A percentile compares a stretch with the other conserved stretches of the same genome.
Conservation (phyloP, 345 rosid genomes). For the Trapa bicornis region DNA sequence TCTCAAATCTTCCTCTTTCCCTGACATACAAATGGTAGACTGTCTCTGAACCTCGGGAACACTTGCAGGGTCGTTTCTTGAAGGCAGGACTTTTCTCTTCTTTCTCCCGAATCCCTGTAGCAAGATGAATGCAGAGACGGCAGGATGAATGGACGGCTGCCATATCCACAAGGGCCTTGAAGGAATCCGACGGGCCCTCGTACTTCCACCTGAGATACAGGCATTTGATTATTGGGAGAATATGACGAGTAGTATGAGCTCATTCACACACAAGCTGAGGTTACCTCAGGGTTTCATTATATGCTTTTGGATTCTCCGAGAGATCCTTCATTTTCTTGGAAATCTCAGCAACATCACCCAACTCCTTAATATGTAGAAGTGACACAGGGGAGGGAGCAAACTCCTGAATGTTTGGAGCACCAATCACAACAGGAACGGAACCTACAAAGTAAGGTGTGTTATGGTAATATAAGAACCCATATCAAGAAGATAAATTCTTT, state of each 20-base stretch:
- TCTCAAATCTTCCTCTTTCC: constrained; percentile 80
- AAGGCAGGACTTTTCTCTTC: constrained; percentile 50
- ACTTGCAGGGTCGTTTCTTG: constrained; percentile 76
- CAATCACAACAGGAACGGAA: constrained; percentile 79
- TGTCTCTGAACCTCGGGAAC: constrained; percentile 53
- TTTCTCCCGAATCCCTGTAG: constrained; percentile 52
- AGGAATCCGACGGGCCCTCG: constrained; percentile 84
- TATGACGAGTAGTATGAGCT: background rate
- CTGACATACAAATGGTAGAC: constrained; percentile 65
- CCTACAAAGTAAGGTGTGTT: constrained; percentile 26
- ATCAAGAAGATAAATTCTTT: background rate
- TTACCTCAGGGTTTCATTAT: constrained; percentile 65
- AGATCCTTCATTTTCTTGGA: constrained; percentile 68
- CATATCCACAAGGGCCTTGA: constrained; percentile 96
- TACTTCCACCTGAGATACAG: constrained; percentile 64
- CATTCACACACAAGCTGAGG: background rate
- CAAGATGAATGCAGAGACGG: constrained; percentile 84
- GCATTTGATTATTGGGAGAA: background rate
- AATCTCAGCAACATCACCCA: constrained; percentile 45
- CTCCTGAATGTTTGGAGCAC: constrained; percentile 86
- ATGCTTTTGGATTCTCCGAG: constrained; percentile 58
- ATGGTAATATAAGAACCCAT: background rate
- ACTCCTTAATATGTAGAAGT: constrained; percentile 51
- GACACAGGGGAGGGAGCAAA: constrained; percentile 62
- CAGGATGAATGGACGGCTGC: constrained; percentile 97